phyloP scores from a whole-genome alignment of 2,329 filamentous ascomycete species.

The Phialophora macrospora region DNA sequence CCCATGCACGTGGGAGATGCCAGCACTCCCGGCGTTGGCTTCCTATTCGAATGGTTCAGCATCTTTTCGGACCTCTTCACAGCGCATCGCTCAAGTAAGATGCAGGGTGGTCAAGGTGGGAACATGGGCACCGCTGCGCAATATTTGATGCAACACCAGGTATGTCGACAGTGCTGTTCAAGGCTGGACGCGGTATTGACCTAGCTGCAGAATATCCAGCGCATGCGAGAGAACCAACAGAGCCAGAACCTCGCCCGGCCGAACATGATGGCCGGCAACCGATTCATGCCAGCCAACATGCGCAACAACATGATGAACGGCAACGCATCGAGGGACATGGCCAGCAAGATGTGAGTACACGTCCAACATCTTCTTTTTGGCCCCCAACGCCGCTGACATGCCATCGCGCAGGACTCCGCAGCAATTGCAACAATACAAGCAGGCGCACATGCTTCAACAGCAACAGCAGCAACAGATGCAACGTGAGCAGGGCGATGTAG shows the following conservation, averaged over 20 bases:
- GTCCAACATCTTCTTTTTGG: background rate
- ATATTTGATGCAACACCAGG: slow-evolving; percentile 84
- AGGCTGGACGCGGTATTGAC: slow-evolving; percentile 23
- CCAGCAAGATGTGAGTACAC: slow-evolving; percentile 35
- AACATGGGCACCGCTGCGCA: slow-evolving; percentile 59
- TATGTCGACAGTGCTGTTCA: slow-evolving; percentile 52
- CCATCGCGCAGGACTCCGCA: slow-evolving; percentile 36
- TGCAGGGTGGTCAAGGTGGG: slow-evolving; percentile 49
- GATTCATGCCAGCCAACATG: slow-evolving; percentile 63
- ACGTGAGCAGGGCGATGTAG: slow-evolving; percentile 87
- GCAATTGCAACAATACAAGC: slow-evolving; percentile 34
- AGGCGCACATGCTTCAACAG: slow-evolving; percentile 68
- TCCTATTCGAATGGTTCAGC: slow-evolving; percentile 97
- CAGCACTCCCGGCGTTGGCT: slow-evolving; percentile 66
- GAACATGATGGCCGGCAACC: slow-evolving; percentile 61
- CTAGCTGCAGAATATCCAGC: slow-evolving; percentile 27
- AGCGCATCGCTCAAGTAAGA: slow-evolving; percentile 73
- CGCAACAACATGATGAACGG: slow-evolving; percentile 38
- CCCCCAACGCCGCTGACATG: slow-evolving; percentile 6
- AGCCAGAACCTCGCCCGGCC: slow-evolving; percentile 72
- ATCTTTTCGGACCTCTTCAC: slow-evolving; percentile 96
- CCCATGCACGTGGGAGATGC: slow-evolving; percentile 61
- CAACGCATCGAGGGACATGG: slow-evolving; percentile 32
- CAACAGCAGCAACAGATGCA: slow-evolving; percentile 66
- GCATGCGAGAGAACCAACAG: slow-evolving; percentile 74